A percentile compares a stretch with the other conserved stretches of the same genome.
Conservation (phyloP, 306 rosid genomes). For the Myrica gale region DNA sequence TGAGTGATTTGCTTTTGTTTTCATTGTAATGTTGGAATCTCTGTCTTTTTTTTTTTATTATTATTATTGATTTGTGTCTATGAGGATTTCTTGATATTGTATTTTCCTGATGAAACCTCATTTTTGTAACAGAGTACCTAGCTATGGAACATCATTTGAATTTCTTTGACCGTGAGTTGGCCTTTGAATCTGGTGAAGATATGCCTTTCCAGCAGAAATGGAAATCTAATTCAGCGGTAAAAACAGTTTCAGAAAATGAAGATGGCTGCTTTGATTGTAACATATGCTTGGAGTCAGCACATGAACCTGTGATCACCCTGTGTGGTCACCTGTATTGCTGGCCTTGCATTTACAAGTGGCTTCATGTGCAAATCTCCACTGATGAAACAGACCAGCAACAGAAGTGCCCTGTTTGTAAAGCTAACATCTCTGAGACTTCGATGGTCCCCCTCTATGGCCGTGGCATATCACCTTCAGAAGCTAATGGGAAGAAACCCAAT, state of each 20-base stretch:
- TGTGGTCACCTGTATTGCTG: conserved; percentile 97
- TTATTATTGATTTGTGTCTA: no score
- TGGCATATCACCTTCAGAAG: conserved; percentile 48
- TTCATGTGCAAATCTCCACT: conserved; percentile 50
- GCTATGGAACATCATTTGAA: conserved; percentile 37
- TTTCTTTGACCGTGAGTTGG: conserved; percentile 46
- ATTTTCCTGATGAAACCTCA: background rate
- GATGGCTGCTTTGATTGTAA: conserved; percentile 78
- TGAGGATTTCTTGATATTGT: no score
- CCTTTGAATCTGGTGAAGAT: conserved; percentile 43
- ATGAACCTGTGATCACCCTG: conserved; percentile 83
- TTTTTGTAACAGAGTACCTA: conserved; percentile 32
- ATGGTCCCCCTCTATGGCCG: conserved; percentile 92
- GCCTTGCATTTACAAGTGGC: conserved; percentile 94
- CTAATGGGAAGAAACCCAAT: conserved; percentile 49
- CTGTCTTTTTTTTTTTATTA: no score
- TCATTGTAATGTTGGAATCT: background rate
- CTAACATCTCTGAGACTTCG: conserved; percentile 56
- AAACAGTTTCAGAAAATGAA: conserved; percentile 36
- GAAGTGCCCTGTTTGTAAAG: conserved; percentile 83
- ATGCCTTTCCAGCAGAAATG: conserved; percentile 47
- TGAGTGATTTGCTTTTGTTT: background rate
- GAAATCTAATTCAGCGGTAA: conserved; percentile 43
- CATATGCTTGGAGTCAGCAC: conserved; percentile 80
- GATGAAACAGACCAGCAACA: conserved; percentile 44